Evolutionary conservation across 2,329 filamentous ascomycete genomes (phyloP), one percentile per base, ranked within the genome.

Genomic region (Daldinia sp.): DNA sequence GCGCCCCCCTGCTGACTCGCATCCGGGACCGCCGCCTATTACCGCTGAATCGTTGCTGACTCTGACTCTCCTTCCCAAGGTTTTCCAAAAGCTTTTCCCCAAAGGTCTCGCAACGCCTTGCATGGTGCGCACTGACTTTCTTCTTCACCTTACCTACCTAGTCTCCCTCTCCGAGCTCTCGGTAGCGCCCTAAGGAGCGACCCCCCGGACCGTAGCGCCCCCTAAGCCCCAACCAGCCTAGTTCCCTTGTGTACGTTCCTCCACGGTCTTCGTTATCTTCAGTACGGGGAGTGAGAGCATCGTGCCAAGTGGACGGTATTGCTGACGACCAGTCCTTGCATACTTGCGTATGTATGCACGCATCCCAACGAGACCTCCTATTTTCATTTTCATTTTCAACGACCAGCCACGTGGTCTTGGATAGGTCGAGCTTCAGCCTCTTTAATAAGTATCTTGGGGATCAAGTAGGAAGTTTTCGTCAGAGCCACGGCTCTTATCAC

Each of bases 321-420:
- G 61, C 27, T 27, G 39, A 55, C 52, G 19, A 17, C 32, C 53
- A 30, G 32, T 29, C 49, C 49, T 53, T 43, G 17, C 53, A 25
- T 29, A 53, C 49, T 53, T 43, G 17, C 53, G 30, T 52, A 64
- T 53, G 37, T 51, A 52, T 48, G 34, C 60, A 27, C 43, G 57
- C 29, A 34, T 63, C 32, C 53, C 43, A 49, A 17, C 30, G 34
- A 61, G 48, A 61, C 56, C 53, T 53, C 49, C 47, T 49, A 47
- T 58, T 57, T 37, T 41, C n/a, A n/a, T n/a, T n/a, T n/a, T n/a
- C n/a, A n/a, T 53, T 49, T 62, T 51, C 45, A 48, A 34, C 25
- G 47, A 61, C 37, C 41, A 54, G 61, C 64, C 64, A 67, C 64
- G 64, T 67, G 64, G 64, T 62, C 61, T 62, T 61, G 58, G 61